Base-by-base conservation (phyloP, 2,329 filamentous ascomycete genomes). In the Trichocomaceae sp. region DNA sequence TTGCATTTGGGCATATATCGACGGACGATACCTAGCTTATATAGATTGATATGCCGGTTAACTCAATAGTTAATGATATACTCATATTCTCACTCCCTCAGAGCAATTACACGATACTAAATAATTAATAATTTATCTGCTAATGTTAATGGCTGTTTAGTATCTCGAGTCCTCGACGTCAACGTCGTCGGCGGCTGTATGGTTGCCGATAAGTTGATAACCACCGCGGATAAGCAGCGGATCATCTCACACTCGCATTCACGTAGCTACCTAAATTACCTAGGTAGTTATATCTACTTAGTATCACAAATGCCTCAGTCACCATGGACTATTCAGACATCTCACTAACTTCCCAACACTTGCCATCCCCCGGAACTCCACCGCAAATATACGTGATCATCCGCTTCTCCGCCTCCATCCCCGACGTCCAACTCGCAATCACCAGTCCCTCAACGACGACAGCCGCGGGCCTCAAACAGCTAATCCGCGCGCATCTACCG, bases 331-430 rank as follows among this genome's bases (percentile, higher is more conserved):
- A 52, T 42, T 53, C 39, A 42, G 39, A 42, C 19, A 10, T 3
- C 10, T 42, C 39, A 12, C 13, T 42, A 42, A 20, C 39, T 22
- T 19, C 39, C 5, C 19, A 64, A 65, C 64, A 47, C 58, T 31
- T 61, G 58, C 10, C 55, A 57, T 9, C 53, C 50, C 37, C 62
- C 35, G 42, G 60, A 39, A 49, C 60, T 19, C 48, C 63, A 47
- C 49, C 58, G 47, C 49, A 60, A 17, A 79, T 96, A 55, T 84
- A 87, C 64, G 79, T 97, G 46, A 92, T 88, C 37, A 85, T 97
- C 69, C 90, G 92, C 70, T 97, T 99, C 80, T 90, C 90, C 52
- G 85, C 86, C 57, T 85, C 89, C 1, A 81, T 92, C 55, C 86
- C 90, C 15, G 93, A 97, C 69, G 81, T 96, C 39, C 81, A 86